Conservation (phyloP, 139 green algal genomes). For the Chlamydomonas sp. region DNA sequence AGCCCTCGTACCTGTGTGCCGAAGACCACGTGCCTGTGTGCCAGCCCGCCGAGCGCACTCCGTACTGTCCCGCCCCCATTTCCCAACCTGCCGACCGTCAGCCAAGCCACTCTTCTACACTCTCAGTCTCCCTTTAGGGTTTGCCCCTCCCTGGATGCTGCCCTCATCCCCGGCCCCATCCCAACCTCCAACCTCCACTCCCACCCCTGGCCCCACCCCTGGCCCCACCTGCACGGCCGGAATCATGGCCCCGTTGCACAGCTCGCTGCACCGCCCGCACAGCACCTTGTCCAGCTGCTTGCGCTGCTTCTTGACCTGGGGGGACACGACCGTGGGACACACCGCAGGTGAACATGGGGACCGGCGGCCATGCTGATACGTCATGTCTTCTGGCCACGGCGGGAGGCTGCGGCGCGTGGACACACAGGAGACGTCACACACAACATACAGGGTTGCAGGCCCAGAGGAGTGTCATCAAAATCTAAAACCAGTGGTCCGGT, state of each 20-base stretch:
- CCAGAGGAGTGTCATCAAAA: neutral
- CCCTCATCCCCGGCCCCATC: too few relatives aligned
- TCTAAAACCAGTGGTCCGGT: neutral
- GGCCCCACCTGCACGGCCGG: constrained; percentile 67
- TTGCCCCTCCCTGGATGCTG: too few relatives aligned
- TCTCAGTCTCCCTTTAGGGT: too few relatives aligned
- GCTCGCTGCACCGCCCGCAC: constrained; percentile 79
- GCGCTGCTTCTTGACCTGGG: constrained; percentile 48
- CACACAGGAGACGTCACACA: neutral
- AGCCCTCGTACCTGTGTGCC: neutral
- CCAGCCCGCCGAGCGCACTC: neutral
- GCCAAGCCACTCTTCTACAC: too few relatives aligned
- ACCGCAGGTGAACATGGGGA: too few relatives aligned
- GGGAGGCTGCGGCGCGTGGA: too few relatives aligned
- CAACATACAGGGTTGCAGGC: constrained; percentile 16
- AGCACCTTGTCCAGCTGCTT: constrained; percentile 79
- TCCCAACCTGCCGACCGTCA: too few relatives aligned
- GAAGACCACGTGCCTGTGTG: neutral
- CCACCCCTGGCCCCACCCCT: too few relatives aligned
- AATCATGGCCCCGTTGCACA: constrained; percentile 89
- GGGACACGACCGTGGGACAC: too few relatives aligned
- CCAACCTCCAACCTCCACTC: neutral
- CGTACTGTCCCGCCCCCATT: neutral
- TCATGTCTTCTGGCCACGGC: too few relatives aligned
- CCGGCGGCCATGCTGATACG: too few relatives aligned